Evolutionary conservation across 2,329 filamentous ascomycete genomes (phyloP), one percentile per base, ranked within the genome.

Genomic region (Aspergillus fijiensis): DNA sequence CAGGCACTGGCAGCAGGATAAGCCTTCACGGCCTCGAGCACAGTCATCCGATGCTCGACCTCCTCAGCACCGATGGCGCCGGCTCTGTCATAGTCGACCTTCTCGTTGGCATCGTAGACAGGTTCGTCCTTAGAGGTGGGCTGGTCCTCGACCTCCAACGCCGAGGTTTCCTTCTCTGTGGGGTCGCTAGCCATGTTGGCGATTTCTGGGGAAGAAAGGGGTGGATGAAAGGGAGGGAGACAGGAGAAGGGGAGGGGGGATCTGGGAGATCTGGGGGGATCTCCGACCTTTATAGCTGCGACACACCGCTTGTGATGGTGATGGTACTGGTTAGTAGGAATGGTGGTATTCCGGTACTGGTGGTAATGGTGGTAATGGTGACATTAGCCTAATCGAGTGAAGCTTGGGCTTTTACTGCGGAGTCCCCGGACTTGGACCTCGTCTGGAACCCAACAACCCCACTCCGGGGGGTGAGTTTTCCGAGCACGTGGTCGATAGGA

Each of bases 31-130:
- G 83, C 82, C 66, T 84, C 58, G 19, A 67, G 21, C 58, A 70
- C 68, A 45, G 65, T 69, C 81, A 84, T 83, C 33, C 77, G 69
- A 67, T 83, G 81, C 70, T 85, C 83, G 27, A 65, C 69, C 62
- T 79, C 81, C 75, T 88, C 86, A 12, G 83, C 85, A 62, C 84
- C 81, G 66, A 85, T 82, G 63, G 84, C 84, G 65, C 77, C 82
- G 5, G 76, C 73, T 76, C 81, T 83, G 79, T 78, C 80, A 58
- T 79, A 76, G 63, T 74, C 66, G 60, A 72, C 62, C 58, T 82
- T 79, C 61, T 78, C 74, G 64, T 64, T 64, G 42, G 62, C 63
- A 70, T 76, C 70, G 67, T 76, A 73, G 63, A 68, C 61, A 67
- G 67, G 69, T 45, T 62, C 70, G 54, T 60, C 63, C 50, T 60